Base-by-base conservation (phyloP, 768 basidiomycete genomes). In the Amanita phalloides region DNA sequence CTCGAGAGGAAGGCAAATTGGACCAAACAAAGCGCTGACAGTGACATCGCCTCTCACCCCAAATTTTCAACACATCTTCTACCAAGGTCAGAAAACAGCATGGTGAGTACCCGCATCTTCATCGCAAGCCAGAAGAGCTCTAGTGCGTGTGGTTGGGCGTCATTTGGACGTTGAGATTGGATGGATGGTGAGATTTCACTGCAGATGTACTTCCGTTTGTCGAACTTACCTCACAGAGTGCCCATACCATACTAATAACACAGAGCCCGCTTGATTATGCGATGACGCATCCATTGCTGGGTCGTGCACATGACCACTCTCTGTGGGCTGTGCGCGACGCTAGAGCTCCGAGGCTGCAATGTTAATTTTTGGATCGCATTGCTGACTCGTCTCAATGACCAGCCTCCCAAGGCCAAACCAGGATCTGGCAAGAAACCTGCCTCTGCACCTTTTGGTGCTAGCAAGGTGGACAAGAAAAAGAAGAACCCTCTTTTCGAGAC, bases 401-500 rank as follows among this genome's bases (percentile, higher is more conserved):
- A 90, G 88, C 84, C 84, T 66, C 82, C 84, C 68, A 85, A 85
- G 69, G 62, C 71, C 66, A 88, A 86, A 64, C 44, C 79, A 58
- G 80, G 81, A 70, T 66, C 84, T 56, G 78, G 79, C 57, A 90
- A 88, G 76, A 91, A 87, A 74, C 87, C 86, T 58, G 90, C 90
- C 57, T 77, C 85, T 53, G 86, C 90, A 11, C 89, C 90, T 43
- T 84, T 82, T 61, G 85, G 86, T 65, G 83, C 84, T 61, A 77
- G 77, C 76, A 90, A 90, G 72, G 56, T 74, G 33, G 66, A 76
- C 58, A 90, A 92, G 72, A 62, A 68, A 35, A 82, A 82, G 69
- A 95, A 94, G 76, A 97, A 97, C 78, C 95, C 95, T 61, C 82
- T 98, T 60, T 96, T 97, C 68, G 93, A 97, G 76, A 67, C 91